Percentiles rank a stretch among this genome's conserved stretches.
phyloP scores from a whole-genome alignment of 306 rosid species.

The Alnus rubra region DNA sequence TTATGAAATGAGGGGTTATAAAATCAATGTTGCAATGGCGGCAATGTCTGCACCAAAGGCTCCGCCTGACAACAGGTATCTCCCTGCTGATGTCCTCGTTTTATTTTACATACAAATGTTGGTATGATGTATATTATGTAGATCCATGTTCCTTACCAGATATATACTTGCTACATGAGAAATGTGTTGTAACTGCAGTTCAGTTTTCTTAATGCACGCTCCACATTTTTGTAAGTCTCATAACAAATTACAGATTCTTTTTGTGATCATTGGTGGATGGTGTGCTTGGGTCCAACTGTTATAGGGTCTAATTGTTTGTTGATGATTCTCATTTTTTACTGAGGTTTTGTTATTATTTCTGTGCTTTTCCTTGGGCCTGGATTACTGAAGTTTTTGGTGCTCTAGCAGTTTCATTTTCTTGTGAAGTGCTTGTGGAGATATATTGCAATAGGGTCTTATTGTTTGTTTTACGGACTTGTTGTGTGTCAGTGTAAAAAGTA shows the following conservation, averaged over 20 bases:
- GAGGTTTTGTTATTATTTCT: not conserved
- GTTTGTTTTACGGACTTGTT: not conserved
- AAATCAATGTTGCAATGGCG: slow-evolving; percentile 90
- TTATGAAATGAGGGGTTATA: slow-evolving; percentile 81
- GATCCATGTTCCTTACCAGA: not conserved
- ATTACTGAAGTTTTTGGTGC: not conserved
- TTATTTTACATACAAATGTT: not conserved
- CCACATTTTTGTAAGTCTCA: not conserved
- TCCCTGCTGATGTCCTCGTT: slow-evolving; percentile 10
- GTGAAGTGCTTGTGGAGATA: not conserved
- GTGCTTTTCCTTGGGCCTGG: not conserved
- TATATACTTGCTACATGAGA: not conserved
- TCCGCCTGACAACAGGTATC: slow-evolving; percentile 79
- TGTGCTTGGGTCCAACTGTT: not conserved
- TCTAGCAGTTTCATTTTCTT: not conserved
- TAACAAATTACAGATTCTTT: not conserved
- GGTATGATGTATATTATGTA: not conserved
- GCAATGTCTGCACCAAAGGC: slow-evolving; percentile 93
- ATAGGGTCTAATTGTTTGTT: not conserved
- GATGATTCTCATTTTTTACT: not conserved
- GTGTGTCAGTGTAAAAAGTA: not conserved
- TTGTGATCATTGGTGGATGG: not conserved
- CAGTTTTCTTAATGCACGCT: not conserved
- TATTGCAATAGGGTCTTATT: not conserved
- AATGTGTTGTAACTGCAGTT: not conserved